Percentiles rank a stretch among this genome's conserved stretches.
Evolutionary conservation across 2,329 filamentous ascomycete genomes (phyloP).

Genomic region (Colletotrichum sp.): DNA sequence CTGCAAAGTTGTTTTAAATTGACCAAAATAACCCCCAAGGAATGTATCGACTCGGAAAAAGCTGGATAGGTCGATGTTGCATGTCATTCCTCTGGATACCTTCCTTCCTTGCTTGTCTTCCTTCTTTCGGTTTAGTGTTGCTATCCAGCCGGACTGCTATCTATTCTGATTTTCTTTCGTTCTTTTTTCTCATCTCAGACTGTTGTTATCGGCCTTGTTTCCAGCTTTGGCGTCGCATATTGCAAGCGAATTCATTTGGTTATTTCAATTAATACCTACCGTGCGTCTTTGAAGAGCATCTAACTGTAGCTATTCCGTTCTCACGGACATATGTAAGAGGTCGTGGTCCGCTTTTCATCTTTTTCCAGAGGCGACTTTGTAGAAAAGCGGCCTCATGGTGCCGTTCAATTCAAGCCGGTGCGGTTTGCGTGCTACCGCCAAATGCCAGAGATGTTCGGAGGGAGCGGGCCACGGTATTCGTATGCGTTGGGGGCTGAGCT

Average conservation of each 20-base stretch:
- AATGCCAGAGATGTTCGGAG: neutral
- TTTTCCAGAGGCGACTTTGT: neutral
- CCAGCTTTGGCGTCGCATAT: neutral
- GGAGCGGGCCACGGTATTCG: neutral
- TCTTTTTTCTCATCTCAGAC: too few species aligned
- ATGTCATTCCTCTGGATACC: neutral
- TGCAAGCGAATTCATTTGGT: too few species aligned
- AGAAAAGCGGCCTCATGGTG: neutral
- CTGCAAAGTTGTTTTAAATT: neutral
- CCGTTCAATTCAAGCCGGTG: neutral
- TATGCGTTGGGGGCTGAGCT: neutral
- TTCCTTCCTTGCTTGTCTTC: neutral
- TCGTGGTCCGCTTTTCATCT: neutral
- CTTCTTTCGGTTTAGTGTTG: neutral
- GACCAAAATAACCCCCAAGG: neutral
- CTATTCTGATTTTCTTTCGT: neutral
- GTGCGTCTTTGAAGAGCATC: neutral
- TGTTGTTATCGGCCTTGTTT: neutral
- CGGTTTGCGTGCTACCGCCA: neutral
- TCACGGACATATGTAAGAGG: neutral
- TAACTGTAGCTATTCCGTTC: neutral
- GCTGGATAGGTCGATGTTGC: neutral
- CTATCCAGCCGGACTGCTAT: neutral
- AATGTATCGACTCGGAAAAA: neutral
- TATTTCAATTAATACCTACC: too few species aligned